These are phyloP conservation scores for Pythium volutum DNA, from an alignment of 352 stramenopile species.

Conservation along the genomic window DNA sequence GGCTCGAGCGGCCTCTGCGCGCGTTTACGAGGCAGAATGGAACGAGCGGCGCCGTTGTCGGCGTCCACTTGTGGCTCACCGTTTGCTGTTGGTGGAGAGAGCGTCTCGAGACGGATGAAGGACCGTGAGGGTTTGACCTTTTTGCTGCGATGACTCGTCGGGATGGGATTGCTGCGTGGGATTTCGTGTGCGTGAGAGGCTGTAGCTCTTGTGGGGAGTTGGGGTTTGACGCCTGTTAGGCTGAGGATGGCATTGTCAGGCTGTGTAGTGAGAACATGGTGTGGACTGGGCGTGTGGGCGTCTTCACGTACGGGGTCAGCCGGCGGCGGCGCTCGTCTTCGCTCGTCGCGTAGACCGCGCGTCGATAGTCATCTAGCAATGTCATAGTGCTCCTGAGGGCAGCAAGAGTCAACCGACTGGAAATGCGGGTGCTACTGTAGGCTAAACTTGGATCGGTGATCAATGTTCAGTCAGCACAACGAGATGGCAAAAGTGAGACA, in stretches of 20 bases:
- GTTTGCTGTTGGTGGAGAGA: background rate
- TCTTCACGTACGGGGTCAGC: conserved; percentile 41
- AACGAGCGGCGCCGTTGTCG: background rate
- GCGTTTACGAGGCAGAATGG: background rate
- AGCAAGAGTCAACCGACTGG: background rate
- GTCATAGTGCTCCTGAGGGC: conserved; percentile 29
- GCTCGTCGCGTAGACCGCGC: conserved; percentile 39
- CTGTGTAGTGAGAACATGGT: background rate
- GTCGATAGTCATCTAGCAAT: conserved; percentile 62
- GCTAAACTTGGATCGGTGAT: background rate
- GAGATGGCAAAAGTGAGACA: too few relatives aligned
- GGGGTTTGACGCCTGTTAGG: background rate
- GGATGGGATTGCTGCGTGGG: background rate
- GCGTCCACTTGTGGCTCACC: conserved; percentile 6
- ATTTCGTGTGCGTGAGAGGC: background rate
- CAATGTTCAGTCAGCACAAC: too few relatives aligned
- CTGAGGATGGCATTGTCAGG: background rate
- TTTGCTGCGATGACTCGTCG: background rate
- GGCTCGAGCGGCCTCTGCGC: background rate
- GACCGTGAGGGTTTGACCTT: conserved; percentile 17
- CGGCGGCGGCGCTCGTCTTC: conserved; percentile 31
- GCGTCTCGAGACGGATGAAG: conserved; percentile 21
- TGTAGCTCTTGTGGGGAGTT: background rate
- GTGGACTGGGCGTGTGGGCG: background rate
- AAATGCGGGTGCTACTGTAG: background rate